These are phyloP conservation scores for Alternaria angustiovoidea DNA, from an alignment of 2,329 filamentous ascomycete species.

Conservation along the genomic window DNA sequence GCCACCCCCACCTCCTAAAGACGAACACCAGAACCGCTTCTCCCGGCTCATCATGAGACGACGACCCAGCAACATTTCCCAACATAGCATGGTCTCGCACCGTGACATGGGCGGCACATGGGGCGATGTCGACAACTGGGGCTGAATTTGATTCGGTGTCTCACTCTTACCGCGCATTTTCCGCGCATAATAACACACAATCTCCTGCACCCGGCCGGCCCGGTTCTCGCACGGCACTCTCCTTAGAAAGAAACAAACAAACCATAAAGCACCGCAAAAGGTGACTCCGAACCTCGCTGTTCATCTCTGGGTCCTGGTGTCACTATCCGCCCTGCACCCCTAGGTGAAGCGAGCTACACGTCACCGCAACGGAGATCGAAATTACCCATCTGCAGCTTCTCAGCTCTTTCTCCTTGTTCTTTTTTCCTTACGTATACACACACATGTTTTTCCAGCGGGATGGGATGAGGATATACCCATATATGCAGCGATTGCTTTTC, in stretches of 20 bases:
- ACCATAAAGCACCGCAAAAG: constrained; percentile 46
- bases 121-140: constrained; percentile 49
- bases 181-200: constrained; percentile 1
- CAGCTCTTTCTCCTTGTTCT: neutral
- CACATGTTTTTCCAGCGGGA: constrained; percentile 21
- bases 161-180: neutral
- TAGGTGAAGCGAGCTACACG: constrained; percentile 43
- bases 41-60: constrained; percentile 47
- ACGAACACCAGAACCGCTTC: constrained; percentile 45
- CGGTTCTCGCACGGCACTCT: constrained; percentile 34
- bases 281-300: constrained; percentile 50
- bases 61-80: constrained; percentile 49
- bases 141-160: constrained; percentile 25
- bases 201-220: constrained; percentile 34
- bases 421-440: constrained; percentile 30
- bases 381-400: neutral
- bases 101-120: constrained; percentile 42
- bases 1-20: constrained; percentile 47
- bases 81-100: constrained; percentile 44
- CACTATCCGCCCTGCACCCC: constrained; percentile 8
- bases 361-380: constrained; percentile 44
- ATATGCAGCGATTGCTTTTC: constrained; percentile 21
- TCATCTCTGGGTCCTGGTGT: constrained; percentile 4
- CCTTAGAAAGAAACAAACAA: constrained; percentile 29
- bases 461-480: constrained; percentile 33